These are phyloP conservation scores for Colletotrichum magnum DNA, from an alignment of 2,329 filamentous ascomycete genomes.

Conservation along the genomic window DNA sequence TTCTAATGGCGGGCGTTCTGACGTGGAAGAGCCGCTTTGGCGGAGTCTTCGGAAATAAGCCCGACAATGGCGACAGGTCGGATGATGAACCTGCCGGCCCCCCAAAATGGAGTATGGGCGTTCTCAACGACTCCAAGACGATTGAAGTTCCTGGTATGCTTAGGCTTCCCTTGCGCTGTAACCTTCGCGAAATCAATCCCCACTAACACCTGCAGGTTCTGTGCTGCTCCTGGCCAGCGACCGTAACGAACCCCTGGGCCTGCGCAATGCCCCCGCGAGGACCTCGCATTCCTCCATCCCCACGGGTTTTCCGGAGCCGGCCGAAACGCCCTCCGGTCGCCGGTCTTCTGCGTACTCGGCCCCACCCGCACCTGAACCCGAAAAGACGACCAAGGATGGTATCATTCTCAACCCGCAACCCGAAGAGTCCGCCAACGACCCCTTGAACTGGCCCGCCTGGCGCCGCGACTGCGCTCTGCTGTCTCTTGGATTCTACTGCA, in stretches of 20 bases:
- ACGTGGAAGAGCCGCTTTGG: constrained; percentile 39
- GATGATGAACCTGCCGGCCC: constrained; percentile 36
- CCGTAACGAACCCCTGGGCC: constrained; percentile 71
- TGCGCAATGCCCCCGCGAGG: constrained; percentile 69
- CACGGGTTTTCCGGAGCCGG: constrained; percentile 52
- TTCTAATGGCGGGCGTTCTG: constrained; percentile 22
- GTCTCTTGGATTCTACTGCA: constrained; percentile 90
- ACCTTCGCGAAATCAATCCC: neutral
- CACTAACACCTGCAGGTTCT: constrained; percentile 59
- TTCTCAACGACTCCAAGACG: constrained; percentile 84
- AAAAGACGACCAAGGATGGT: constrained; percentile 86
- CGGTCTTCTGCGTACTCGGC: constrained; percentile 24
- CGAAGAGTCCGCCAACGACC: constrained; percentile 91
- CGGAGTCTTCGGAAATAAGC: constrained; percentile 34
- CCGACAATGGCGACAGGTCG: constrained; percentile 6
- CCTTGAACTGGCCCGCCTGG: constrained; percentile 91
- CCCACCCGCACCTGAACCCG: constrained; percentile 53
- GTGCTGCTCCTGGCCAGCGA: constrained; percentile 69
- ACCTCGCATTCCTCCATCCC: constrained; percentile 72
- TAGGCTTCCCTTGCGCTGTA: neutral
- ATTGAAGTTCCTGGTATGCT: constrained; percentile 87
- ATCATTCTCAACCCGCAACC: constrained; percentile 94
- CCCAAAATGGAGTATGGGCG: constrained; percentile 77
- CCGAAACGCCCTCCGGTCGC: constrained; percentile 39
- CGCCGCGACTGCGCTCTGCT: constrained; percentile 84